Percentiles rank a stretch among this genome's conserved stretches.
Conservation (phyloP, 257 asterid genomes). For the Solanum chilense region DNA sequence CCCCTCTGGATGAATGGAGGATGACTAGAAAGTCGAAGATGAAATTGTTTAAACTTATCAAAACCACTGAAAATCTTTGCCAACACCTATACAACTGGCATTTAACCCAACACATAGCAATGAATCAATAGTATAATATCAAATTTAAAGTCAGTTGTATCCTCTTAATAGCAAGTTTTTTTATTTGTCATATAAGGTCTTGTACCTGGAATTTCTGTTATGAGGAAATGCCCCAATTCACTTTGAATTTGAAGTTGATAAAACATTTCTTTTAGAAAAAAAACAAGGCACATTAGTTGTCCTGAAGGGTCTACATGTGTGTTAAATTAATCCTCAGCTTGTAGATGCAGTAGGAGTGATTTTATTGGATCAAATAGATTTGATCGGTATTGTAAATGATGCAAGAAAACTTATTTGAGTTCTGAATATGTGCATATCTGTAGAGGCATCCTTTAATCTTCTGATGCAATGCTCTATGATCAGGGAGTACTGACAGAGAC, state of each 20-base stretch:
- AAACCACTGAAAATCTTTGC: background rate
- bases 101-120: background rate
- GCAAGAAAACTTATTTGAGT: background rate
- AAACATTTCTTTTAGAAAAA: background rate
- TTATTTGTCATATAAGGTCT: background rate
- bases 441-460: background rate
- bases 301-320: background rate
- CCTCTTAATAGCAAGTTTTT: background rate
- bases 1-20: background rate
- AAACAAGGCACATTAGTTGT: background rate
- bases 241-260: background rate
- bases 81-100: background rate
- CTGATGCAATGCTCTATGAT: background rate
- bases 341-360: background rate
- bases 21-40: background rate
- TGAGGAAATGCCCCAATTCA: background rate
- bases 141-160: background rate
- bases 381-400: background rate
- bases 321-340: background rate
- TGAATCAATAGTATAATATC: background rate
- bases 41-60: background rate
- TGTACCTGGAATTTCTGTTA: background rate
- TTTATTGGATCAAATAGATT: background rate
- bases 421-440: background rate
- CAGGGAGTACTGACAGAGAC: constrained; percentile 97